These are phyloP conservation scores for Trypanosoma avium DNA, from an alignment of 208 protist genomes.

Conservation along the genomic window DNA sequence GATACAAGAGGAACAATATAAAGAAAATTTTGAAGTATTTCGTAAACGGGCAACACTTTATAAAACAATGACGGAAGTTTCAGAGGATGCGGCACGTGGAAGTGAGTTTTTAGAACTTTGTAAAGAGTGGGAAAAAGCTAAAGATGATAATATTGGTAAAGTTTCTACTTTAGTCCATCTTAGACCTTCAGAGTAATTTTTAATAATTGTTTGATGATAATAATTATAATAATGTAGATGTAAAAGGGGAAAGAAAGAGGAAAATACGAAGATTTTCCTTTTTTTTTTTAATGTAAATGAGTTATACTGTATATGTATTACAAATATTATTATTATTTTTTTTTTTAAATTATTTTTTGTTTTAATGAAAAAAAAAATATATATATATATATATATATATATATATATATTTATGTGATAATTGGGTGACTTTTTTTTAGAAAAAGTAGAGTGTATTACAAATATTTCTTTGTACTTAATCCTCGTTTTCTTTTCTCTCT, in stretches of 20 bases:
- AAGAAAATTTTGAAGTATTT: slow-evolving; percentile 58
- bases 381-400: slow-evolving; percentile 3
- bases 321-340: too few relatives aligned
- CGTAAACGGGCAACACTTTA: slow-evolving; percentile 66
- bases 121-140: slow-evolving; percentile 38
- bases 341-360: too few relatives aligned
- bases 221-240: not conserved
- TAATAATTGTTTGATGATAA: not conserved
- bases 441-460: not conserved
- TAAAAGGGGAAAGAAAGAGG: slow-evolving; percentile 3
- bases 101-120: slow-evolving; percentile 36
- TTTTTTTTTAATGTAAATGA: slow-evolving; percentile 16
- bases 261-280: not conserved
- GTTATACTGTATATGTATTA: too few relatives aligned
- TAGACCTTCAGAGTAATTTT: slow-evolving; percentile 1
- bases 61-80: slow-evolving; percentile 23
- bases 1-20: slow-evolving; percentile 72
- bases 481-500: too few relatives aligned
- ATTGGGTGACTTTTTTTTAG: not conserved
- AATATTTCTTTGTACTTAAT: slow-evolving; percentile 1
- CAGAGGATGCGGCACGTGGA: not conserved
- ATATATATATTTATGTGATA: not conserved
- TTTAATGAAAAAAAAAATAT: not conserved
- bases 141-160: not conserved
- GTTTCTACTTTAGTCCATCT: slow-evolving; percentile 12